These are phyloP conservation scores for Lachnellula suecica DNA, from an alignment of 2,329 filamentous ascomycete genomes.

Conservation along the genomic window DNA sequence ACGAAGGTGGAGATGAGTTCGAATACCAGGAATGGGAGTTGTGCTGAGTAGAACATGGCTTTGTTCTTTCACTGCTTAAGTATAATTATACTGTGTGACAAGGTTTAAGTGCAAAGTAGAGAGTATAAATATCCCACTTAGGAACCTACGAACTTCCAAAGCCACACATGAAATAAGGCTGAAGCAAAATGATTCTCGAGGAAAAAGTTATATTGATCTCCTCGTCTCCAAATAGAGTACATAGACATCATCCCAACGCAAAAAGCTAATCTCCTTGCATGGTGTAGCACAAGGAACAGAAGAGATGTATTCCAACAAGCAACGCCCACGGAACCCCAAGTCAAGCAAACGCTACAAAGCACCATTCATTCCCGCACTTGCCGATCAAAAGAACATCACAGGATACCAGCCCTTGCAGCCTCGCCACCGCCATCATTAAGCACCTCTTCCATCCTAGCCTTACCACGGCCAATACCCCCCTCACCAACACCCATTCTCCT, in stretches of 20 bases:
- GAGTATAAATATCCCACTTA: too few relatives aligned
- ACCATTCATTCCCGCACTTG: not conserved
- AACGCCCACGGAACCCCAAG: slow-evolving; percentile 1
- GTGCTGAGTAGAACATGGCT: too few relatives aligned
- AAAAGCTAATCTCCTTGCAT: not conserved
- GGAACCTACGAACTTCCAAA: too few relatives aligned
- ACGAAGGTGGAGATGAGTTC: too few relatives aligned
- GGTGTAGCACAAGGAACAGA: not conserved
- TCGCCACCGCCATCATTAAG: slow-evolving; percentile 58
- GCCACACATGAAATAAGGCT: too few relatives aligned
- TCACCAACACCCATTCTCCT: slow-evolving; percentile 94
- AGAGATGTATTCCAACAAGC: not conserved
- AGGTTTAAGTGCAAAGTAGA: too few relatives aligned
- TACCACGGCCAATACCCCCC: slow-evolving; percentile 62
- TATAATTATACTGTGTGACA: too few relatives aligned
- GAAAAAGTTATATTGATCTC: too few relatives aligned
- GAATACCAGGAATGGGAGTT: too few relatives aligned
- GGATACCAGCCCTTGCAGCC: slow-evolving; percentile 54
- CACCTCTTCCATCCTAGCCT: slow-evolving; percentile 57
- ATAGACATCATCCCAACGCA: not conserved
- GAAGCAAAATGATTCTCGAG: too few relatives aligned
- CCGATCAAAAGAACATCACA: slow-evolving; percentile 1
- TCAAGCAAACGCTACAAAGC: not conserved
- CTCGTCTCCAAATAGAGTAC: too few relatives aligned
- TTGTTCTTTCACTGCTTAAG: too few relatives aligned